Evolutionary conservation across 208 protist species (phyloP).

Genomic region (Naegleria fowleri): DNA sequence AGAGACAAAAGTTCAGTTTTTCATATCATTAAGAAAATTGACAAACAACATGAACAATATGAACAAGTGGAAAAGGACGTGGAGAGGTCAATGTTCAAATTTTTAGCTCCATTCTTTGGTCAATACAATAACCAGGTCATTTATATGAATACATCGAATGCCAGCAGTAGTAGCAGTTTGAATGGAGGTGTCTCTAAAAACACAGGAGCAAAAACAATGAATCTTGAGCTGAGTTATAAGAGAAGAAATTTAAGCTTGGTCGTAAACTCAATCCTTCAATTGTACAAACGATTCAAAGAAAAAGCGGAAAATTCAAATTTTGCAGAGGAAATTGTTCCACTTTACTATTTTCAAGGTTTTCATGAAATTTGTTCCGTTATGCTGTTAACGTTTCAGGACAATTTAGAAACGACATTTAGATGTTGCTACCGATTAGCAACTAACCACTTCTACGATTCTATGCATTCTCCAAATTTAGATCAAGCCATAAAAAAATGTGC

Average conservation of each 20-base stretch:
- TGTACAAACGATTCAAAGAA: neutral
- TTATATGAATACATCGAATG: neutral
- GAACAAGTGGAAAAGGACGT: constrained; percentile 21
- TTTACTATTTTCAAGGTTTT: constrained; percentile 24
- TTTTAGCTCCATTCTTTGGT: constrained; percentile 2
- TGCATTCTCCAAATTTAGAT: neutral
- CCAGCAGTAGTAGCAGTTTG: neutral
- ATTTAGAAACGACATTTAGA: neutral
- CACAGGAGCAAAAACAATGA: neutral
- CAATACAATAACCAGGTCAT: neutral
- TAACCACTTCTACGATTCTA: neutral
- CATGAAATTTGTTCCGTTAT: neutral
- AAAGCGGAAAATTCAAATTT: neutral
- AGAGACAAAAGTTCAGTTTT: neutral
- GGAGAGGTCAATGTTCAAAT: neutral
- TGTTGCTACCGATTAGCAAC: neutral
- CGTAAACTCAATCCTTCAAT: neutral
- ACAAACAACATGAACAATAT: neutral
- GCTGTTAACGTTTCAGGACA: neutral
- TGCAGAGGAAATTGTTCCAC: neutral
- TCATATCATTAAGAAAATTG: neutral
- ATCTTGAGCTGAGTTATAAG: neutral
- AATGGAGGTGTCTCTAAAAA: neutral
- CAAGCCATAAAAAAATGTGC: neutral
- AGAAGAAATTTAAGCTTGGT: neutral